These are phyloP conservation scores for Cyberlindnera bimundalis DNA, from an alignment of 805 yeast genomes.

Conservation along the genomic window DNA sequence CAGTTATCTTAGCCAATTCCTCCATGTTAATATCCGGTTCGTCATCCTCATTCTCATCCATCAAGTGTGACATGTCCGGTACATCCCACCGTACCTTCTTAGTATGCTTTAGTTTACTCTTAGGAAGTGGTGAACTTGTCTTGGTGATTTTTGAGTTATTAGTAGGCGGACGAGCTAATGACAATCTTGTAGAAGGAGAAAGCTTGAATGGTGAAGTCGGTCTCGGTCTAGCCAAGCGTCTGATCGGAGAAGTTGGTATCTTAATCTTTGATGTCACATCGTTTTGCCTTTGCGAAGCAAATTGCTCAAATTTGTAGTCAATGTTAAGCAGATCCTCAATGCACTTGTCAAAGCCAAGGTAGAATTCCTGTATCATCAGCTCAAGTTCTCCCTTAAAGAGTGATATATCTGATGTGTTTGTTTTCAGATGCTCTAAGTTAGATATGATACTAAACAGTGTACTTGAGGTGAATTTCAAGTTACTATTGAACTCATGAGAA, in stretches of 20 bases:
- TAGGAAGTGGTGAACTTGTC: conserved; percentile 17
- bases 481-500: conserved; percentile 27
- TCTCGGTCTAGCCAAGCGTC: conserved; percentile 21
- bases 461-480: conserved; percentile 17
- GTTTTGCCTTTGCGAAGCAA: conserved; percentile 26
- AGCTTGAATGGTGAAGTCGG: conserved; percentile 24
- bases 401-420: conserved; percentile 13
- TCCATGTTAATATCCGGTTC: conserved; percentile 28
- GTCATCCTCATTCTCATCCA: conserved; percentile 7
- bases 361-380: conserved; percentile 18
- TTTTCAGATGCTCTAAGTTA: conserved; percentile 13
- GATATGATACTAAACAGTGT: conserved; percentile 9
- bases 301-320: conserved; percentile 35
- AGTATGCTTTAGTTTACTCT: conserved; percentile 21
- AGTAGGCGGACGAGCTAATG: conserved; percentile 15
- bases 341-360: conserved; percentile 24
- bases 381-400: conserved; percentile 19
- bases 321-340: conserved; percentile 31
- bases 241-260: conserved; percentile 27
- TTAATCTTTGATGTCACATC: conserved; percentile 21
- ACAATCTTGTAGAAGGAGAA: conserved; percentile 23
- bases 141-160: conserved; percentile 17
- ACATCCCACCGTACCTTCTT: conserved; percentile 49
- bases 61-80: conserved; percentile 23
- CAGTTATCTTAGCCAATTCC: conserved; percentile 24